Evolutionary conservation across 2,329 filamentous ascomycete species (phyloP).

Genomic region (Xylaria sp.): DNA sequence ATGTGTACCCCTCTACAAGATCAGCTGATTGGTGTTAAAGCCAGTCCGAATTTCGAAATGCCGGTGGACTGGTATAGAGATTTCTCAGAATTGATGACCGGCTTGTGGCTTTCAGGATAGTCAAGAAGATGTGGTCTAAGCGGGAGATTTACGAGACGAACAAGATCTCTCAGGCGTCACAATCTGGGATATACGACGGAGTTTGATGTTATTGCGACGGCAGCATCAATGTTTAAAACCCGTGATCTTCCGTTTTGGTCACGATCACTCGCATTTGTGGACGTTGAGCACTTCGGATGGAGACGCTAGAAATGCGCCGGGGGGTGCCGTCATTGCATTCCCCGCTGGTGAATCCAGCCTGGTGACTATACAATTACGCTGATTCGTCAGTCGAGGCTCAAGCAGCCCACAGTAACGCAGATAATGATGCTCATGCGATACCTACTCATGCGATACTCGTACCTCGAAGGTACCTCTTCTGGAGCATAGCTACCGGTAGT

Average conservation of each 20-base stretch:
- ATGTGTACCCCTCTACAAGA: no score
- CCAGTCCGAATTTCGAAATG: background rate
- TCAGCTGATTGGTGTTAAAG: background rate
- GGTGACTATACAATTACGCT: background rate
- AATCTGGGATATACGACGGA: background rate
- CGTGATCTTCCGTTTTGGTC: background rate
- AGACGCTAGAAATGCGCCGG: background rate
- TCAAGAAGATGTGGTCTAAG: background rate
- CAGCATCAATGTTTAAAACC: background rate
- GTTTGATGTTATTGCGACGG: no score
- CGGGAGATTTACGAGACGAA: background rate
- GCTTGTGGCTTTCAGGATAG: background rate
- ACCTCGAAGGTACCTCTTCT: constrained; percentile 21
- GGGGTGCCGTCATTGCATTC: background rate
- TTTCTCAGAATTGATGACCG: background rate
- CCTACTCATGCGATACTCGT: constrained; percentile 5
- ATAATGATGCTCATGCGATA: constrained; percentile 3
- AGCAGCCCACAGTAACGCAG: background rate
- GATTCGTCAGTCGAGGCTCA: background rate
- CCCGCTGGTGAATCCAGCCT: background rate
- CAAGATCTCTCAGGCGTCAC: background rate
- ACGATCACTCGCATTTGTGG: no score
- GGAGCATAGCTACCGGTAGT: background rate
- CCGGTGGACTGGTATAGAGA: background rate
- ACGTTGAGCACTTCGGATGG: background rate